These are phyloP conservation scores for Silene noctiflora DNA, from an alignment of 179 eudicot genomes.

Conservation along the genomic window DNA sequence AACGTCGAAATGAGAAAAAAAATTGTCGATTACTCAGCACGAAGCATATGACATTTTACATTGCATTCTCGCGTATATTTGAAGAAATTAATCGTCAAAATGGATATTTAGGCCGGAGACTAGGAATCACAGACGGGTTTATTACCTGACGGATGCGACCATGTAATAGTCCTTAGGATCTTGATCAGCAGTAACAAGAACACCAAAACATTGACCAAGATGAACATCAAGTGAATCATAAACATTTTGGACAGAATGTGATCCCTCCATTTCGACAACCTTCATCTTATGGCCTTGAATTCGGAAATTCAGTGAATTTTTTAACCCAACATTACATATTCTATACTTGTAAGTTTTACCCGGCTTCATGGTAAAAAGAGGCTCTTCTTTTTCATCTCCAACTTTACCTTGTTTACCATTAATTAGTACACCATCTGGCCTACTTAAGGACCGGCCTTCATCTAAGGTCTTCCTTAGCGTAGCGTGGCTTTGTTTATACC, in stretches of 20 bases:
- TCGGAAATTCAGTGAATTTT: constrained; percentile 47
- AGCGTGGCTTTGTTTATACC: constrained; percentile 39
- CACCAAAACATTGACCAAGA: constrained; percentile 57
- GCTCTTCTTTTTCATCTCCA: constrained; percentile 39
- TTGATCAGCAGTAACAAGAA: constrained; percentile 56
- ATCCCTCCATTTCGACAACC: constrained; percentile 57
- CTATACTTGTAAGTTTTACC: constrained; percentile 57
- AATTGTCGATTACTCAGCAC: no score
- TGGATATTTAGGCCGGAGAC: background rate
- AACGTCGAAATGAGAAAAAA: no score
- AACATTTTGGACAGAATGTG: constrained; percentile 47
- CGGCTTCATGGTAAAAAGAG: constrained; percentile 42
- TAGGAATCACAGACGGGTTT: background rate
- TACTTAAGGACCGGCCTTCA: constrained; percentile 34
- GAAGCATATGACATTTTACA: background rate
- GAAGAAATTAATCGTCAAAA: background rate
- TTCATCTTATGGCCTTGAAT: constrained; percentile 52
- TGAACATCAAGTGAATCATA: constrained; percentile 59
- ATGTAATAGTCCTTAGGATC: constrained; percentile 54
- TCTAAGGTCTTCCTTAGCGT: constrained; percentile 36
- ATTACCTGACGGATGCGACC: constrained; percentile 46
- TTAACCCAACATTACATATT: constrained; percentile 61
- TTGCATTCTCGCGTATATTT: background rate
- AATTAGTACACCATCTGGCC: constrained; percentile 44
- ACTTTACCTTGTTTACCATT: constrained; percentile 40